Evolutionary conservation across 1,284 basidiomycete species (phyloP).

Genomic region (Irpex rosettiformis): DNA sequence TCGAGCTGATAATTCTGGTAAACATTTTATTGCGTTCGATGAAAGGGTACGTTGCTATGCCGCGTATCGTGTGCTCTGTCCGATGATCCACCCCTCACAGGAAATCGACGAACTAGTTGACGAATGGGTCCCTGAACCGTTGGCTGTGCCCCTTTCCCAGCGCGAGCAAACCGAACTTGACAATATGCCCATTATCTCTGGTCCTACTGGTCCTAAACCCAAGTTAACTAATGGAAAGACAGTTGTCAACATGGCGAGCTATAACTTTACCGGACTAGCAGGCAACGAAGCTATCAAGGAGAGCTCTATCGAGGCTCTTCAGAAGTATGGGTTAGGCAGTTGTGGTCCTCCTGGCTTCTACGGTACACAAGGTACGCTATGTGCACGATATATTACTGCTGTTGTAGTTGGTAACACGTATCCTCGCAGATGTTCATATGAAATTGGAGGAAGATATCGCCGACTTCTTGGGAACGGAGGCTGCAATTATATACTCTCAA

Average conservation of each 20-base stretch:
- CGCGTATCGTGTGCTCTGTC: not conserved
- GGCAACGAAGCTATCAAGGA: conserved; percentile 88
- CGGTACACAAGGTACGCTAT: conserved; percentile 81
- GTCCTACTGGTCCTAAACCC: conserved; percentile 82
- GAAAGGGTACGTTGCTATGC: conserved; percentile 65
- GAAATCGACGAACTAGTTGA: conserved; percentile 97
- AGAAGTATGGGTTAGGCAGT: conserved; percentile 91
- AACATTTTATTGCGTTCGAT: conserved; percentile 87
- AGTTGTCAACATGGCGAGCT: conserved; percentile 85
- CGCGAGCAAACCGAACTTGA: conserved; percentile 70
- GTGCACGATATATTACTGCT: conserved; percentile 40
- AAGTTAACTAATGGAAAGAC: conserved; percentile 78
- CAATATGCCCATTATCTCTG: conserved; percentile 77
- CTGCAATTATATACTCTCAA: conserved; percentile 93
- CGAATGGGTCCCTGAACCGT: conserved; percentile 91
- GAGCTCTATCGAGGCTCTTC: conserved; percentile 81
- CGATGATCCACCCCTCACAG: conserved; percentile 37
- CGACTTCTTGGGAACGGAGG: conserved; percentile 86
- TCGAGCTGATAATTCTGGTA: conserved; percentile 80
- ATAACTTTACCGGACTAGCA: conserved; percentile 91
- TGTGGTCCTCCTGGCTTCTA: conserved; percentile 99
- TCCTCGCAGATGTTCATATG: conserved; percentile 80
- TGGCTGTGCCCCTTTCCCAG: conserved; percentile 61
- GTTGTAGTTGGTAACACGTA: not conserved
- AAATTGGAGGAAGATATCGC: conserved; percentile 88